Evolutionary conservation across 1,139 yeast genomes (phyloP), one percentile per base, ranked within the genome.

Genomic region (Wickerhamomyces sp.): DNA sequence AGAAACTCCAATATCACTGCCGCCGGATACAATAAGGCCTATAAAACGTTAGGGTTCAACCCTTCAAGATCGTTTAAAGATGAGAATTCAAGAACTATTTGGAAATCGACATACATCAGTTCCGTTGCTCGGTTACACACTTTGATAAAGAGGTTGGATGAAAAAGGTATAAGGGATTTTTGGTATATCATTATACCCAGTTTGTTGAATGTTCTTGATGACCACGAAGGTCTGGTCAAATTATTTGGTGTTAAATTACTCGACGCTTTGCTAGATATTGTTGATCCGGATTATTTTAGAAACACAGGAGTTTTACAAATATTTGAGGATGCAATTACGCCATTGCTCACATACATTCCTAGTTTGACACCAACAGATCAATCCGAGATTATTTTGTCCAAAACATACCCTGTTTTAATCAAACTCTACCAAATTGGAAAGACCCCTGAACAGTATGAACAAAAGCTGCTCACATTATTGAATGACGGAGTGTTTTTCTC

Each of bases 141-240:
- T 27, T 37, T 63, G 16, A 47, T 69, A 1, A 42, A 43, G 4
- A 18, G 38, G 12, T 38, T 52, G 5, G 36, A 45, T 6, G 29
- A 28, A 0, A 42, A 38, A 3, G 45, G 45, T 4, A 24, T 49
- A 9, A 52, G 47, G 17, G 37, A 52, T 5, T 42, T 62, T 35
- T 72, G 78, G 75, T 58, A 70, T 20, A 39, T 71, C 6, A 41
- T 74, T 1, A 58, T 76, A 0, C 74, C 83, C 1, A 66, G 75
- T 9, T 56, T 60, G 10, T 47, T 78, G 17, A 73, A 73, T 39
- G 52, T 74, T 10, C 51, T 75, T 16, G 82, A 77, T 46, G 74
- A 72, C 40, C 66, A 67, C 34, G 74, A 72, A 17, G 62, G 71
- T 0, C 42, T 45, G 7, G 56, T 66, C 35, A 75, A 76, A 42